These are phyloP conservation scores for Scalesia atractyloides DNA, from an alignment of 129 eudicot genomes.

Conservation along the genomic window DNA sequence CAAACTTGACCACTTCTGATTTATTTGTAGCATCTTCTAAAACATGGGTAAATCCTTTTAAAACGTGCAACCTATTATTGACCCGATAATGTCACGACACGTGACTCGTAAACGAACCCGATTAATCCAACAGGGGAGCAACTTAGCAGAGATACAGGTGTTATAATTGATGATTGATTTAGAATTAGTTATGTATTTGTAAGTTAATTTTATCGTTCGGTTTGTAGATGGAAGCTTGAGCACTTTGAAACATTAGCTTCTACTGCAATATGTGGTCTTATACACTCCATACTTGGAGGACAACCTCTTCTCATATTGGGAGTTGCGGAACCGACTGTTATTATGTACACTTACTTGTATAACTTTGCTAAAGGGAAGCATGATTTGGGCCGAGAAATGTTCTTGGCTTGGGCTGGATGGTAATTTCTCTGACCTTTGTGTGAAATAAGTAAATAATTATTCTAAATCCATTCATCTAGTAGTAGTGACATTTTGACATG, in stretches of 20 bases:
- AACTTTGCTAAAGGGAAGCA: slow-evolving; percentile 45
- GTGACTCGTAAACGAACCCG: too few species aligned
- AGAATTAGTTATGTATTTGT: not conserved
- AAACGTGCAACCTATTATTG: too few species aligned
- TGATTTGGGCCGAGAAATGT: slow-evolving; percentile 47
- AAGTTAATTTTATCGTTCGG: not conserved
- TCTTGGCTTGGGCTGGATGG: slow-evolving; percentile 78
- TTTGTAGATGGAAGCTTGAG: slow-evolving; percentile 63
- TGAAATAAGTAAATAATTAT: not conserved
- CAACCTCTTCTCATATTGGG: slow-evolving; percentile 69
- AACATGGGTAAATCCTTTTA: too few species aligned
- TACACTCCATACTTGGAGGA: slow-evolving; percentile 62
- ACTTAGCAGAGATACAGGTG: slow-evolving; percentile 55
- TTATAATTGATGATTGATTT: not conserved
- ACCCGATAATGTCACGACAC: too few species aligned
- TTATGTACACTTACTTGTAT: slow-evolving; percentile 65
- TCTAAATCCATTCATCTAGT: not conserved
- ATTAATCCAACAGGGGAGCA: too few species aligned
- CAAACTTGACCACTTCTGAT: too few species aligned
- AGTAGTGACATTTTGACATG: not conserved
- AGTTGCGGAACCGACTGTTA: slow-evolving; percentile 73
- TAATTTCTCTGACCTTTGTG: slow-evolving; percentile 22
- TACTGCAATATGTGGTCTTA: slow-evolving; percentile 63
- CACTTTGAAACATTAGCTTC: slow-evolving; percentile 56
- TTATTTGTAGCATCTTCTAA: too few species aligned